These are phyloP conservation scores for Xylariaceae sp. DNA, from an alignment of 2,329 filamentous ascomycete species.

Conservation along the genomic window DNA sequence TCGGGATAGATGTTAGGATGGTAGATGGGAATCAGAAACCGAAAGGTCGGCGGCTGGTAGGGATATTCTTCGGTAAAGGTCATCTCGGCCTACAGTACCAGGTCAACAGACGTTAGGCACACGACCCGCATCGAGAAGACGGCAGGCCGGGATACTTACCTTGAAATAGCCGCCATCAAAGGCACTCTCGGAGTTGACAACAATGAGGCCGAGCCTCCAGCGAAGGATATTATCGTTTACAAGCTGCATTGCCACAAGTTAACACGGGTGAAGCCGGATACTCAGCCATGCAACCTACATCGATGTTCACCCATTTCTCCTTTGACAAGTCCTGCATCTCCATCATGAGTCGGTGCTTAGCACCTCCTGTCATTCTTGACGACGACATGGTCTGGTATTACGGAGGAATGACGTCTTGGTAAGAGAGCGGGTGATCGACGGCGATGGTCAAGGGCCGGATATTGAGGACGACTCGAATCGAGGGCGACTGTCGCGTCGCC, in stretches of 20 bases:
- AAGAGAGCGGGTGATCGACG: background rate
- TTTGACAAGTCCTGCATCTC: slow-evolving; percentile 78
- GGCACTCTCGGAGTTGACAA: slow-evolving; percentile 84
- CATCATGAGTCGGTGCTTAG: slow-evolving; percentile 81
- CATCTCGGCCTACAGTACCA: slow-evolving; percentile 62
- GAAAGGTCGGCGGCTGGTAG: slow-evolving; percentile 81
- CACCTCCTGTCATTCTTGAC: slow-evolving; percentile 35
- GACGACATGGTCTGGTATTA: slow-evolving; percentile 25
- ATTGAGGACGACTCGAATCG: background rate
- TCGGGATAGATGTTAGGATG: slow-evolving; percentile 94
- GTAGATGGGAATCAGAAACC: slow-evolving; percentile 71
- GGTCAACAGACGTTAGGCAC: background rate
- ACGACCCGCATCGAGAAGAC: background rate
- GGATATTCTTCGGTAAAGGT: slow-evolving; percentile 85
- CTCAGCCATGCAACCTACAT: slow-evolving; percentile 47
- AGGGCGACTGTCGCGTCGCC: background rate
- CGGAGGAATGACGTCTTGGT: background rate
- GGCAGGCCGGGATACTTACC: slow-evolving; percentile 33
- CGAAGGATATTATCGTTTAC: slow-evolving; percentile 78
- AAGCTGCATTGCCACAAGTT: slow-evolving; percentile 44
- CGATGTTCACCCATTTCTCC: slow-evolving; percentile 91
- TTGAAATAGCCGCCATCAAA: slow-evolving; percentile 93
- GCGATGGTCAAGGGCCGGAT: background rate
- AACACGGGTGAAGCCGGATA: slow-evolving; percentile 8
- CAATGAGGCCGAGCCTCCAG: slow-evolving; percentile 85